phyloP scores from a whole-genome alignment of 768 basidiomycete species.

The Mycena epipterygia region DNA sequence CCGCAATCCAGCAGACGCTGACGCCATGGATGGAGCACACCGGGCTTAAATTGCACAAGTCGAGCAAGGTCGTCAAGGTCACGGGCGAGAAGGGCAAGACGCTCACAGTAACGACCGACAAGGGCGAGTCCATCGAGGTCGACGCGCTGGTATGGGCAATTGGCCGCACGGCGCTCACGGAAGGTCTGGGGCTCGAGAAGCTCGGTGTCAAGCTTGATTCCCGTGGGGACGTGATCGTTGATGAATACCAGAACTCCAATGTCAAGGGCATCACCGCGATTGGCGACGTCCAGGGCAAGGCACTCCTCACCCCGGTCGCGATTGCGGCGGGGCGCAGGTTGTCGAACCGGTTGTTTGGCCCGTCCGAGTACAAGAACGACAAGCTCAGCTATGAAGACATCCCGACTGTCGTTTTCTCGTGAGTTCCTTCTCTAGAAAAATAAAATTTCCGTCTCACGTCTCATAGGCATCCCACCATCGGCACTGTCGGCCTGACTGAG shows the following conservation, averaged over 20 bases:
- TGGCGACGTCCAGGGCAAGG: constrained; percentile 95
- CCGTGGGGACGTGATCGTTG: constrained; percentile 89
- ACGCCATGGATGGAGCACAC: constrained; percentile 95
- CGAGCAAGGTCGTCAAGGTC: constrained; percentile 79
- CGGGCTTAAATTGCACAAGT: constrained; percentile 90
- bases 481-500: constrained; percentile 96
- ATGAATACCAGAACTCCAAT: constrained; percentile 90
- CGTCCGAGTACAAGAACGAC: constrained; percentile 86
- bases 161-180: constrained; percentile 87
- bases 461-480: constrained; percentile 91
- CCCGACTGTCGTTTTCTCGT: constrained; percentile 98
- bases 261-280: constrained; percentile 83
- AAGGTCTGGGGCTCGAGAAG: constrained; percentile 82
- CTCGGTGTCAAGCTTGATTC: constrained; percentile 80
- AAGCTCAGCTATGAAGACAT: constrained; percentile 93
- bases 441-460: constrained; percentile 13
- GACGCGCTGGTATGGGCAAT: constrained; percentile 96
- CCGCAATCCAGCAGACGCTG: constrained; percentile 83
- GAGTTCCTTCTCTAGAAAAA: constrained; percentile 47
- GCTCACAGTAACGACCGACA: constrained; percentile 82
- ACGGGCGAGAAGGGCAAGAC: constrained; percentile 80
- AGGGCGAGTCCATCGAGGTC: constrained; percentile 84
- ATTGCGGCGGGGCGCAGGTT: constrained; percentile 95
- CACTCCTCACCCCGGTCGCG: constrained; percentile 94
- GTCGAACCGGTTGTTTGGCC: constrained; percentile 92